Evolutionary conservation across 31 red algal genomes (phyloP).

Genomic region (Pterothamnion heteromorphum): DNA sequence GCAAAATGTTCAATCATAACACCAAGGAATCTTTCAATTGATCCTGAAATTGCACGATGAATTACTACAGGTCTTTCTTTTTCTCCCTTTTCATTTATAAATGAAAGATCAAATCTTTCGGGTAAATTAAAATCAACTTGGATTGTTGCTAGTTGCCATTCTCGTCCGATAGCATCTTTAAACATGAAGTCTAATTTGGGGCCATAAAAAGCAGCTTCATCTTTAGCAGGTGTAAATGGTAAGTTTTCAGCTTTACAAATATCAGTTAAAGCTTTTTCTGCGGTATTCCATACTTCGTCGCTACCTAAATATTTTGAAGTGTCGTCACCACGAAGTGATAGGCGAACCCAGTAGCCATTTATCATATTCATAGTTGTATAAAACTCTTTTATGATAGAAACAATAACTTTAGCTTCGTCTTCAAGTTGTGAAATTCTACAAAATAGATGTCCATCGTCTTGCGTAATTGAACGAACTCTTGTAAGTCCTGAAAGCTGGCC

Average conservation of each 20-base stretch:
- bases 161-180: conserved; percentile 2
- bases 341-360: background rate
- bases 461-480: background rate
- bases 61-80: conserved; percentile 5
- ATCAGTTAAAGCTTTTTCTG: background rate
- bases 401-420: background rate
- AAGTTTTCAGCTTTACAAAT: background rate
- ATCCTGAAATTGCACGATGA: background rate
- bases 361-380: background rate
- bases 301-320: background rate
- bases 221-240: background rate
- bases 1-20: background rate
- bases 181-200: background rate
- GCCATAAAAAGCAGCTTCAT: conserved; percentile 16
- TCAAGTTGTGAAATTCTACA: background rate
- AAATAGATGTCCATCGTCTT: conserved; percentile 1
- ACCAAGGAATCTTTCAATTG: background rate
- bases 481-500: conserved; percentile 1
- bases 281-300: background rate
- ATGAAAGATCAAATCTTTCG: background rate
- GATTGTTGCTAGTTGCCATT: background rate
- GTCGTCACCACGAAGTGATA: background rate
- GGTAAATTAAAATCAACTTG: conserved; percentile 7
- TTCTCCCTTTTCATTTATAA: conserved; percentile 8
- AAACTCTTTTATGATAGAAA: conserved; percentile 2